These are phyloP conservation scores for Ustilago bromivora DNA, from an alignment of 1,284 basidiomycete species.

Conservation along the genomic window DNA sequence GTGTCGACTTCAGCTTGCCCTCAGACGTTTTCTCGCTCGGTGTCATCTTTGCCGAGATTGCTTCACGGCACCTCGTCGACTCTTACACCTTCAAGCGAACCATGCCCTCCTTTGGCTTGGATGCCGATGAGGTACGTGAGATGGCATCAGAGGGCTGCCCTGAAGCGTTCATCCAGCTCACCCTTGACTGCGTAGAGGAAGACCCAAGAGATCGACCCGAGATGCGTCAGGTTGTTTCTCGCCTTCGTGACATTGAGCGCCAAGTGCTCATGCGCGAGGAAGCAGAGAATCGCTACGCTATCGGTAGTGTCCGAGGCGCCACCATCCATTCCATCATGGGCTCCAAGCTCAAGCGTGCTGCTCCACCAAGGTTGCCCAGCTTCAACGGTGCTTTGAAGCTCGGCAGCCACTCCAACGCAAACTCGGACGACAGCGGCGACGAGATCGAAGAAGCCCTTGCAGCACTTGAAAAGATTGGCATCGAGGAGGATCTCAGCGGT, in stretches of 20 bases:
- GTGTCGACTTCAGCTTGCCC: constrained; percentile 88
- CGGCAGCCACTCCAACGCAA: constrained; percentile 61
- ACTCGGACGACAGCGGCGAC: constrained; percentile 56
- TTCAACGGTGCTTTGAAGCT: constrained; percentile 81
- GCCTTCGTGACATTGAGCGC: constrained; percentile 81
- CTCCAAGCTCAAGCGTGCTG: constrained; percentile 55
- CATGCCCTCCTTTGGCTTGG: constrained; percentile 77
- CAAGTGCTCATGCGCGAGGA: constrained; percentile 72
- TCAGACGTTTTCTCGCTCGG: constrained; percentile 95
- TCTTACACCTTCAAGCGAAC: constrained; percentile 68
- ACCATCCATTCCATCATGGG: constrained; percentile 59
- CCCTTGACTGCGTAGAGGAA: constrained; percentile 81
- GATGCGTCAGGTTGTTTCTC: constrained; percentile 80
- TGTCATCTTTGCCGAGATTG: constrained; percentile 93
- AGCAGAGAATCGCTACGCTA: constrained; percentile 71
- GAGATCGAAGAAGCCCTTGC: constrained; percentile 64
- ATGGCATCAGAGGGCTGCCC: constrained; percentile 84
- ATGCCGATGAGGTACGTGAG: constrained; percentile 79
- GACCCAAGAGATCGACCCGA: constrained; percentile 80
- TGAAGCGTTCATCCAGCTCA: constrained; percentile 79
- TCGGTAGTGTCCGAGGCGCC: constrained; percentile 76
- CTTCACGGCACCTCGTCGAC: constrained; percentile 85
- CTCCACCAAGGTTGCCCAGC: constrained; percentile 82
- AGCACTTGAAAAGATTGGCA: constrained; percentile 59
- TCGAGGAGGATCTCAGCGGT: constrained; percentile 40